Percentiles rank a stretch among this genome's conserved stretches.
Conservation (phyloP, 805 yeast species). For the Barnettozyma populi region DNA sequence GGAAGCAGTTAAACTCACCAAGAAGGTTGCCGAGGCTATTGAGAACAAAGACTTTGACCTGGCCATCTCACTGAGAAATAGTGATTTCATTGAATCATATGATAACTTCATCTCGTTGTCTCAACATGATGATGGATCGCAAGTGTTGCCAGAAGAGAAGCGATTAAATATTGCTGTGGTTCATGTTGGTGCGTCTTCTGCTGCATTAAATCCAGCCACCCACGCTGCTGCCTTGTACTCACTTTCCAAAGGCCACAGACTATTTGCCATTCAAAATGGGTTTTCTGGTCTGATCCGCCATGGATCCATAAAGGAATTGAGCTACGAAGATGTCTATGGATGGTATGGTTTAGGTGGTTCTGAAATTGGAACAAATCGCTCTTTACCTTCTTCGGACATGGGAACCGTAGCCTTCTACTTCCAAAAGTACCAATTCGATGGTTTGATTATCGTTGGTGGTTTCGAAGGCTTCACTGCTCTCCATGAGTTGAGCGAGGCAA, state of each 20-base stretch:
- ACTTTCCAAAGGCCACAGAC: slow-evolving; percentile 82
- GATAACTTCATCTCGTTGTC: slow-evolving; percentile 64
- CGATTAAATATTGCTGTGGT: slow-evolving; percentile 76
- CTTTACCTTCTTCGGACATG: slow-evolving; percentile 71
- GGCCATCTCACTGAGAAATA: slow-evolving; percentile 83
- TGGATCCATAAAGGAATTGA: slow-evolving; percentile 68
- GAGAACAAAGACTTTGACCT: slow-evolving; percentile 69
- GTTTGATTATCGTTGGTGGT: slow-evolving; percentile 89
- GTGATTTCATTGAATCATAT: slow-evolving; percentile 80
- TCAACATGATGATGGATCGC: slow-evolving; percentile 59
- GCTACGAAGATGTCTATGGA: slow-evolving; percentile 82
- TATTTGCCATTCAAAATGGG: slow-evolving; percentile 90
- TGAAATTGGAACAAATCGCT: slow-evolving; percentile 93
- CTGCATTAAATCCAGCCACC: slow-evolving; percentile 90
- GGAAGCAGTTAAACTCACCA: slow-evolving; percentile 84
- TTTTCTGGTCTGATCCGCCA: slow-evolving; percentile 88
- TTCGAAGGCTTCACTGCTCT: slow-evolving; percentile 92
- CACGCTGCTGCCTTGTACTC: slow-evolving; percentile 88
- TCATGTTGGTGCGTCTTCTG: slow-evolving; percentile 96
- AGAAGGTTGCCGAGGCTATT: slow-evolving; percentile 88
- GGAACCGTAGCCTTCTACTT: slow-evolving; percentile 92
- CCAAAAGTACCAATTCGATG: slow-evolving; percentile 84
- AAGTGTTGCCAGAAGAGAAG: slow-evolving; percentile 53
- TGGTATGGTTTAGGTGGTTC: slow-evolving; percentile 94
- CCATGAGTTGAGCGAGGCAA: slow-evolving; percentile 72